phyloP scores from a whole-genome alignment of 148 eudicot species.

The Fagopyrum homotropicum region DNA sequence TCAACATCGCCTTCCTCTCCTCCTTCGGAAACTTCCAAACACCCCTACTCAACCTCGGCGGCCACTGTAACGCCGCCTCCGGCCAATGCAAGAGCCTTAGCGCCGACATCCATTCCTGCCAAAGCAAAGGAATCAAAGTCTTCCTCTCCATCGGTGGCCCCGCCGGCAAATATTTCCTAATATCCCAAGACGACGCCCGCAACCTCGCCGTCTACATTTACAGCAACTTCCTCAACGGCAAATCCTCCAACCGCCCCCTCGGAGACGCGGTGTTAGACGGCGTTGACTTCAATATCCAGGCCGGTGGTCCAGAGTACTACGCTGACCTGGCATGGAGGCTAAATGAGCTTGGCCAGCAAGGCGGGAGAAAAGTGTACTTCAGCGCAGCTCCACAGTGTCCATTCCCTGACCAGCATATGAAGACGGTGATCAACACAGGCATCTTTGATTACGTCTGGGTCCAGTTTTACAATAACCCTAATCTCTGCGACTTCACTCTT shows the following conservation, averaged over 20 bases:
- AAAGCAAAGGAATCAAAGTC: slow-evolving; percentile 19
- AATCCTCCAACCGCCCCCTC: slow-evolving; percentile 11
- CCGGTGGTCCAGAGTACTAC: slow-evolving; percentile 16
- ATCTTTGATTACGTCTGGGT: slow-evolving; percentile 27
- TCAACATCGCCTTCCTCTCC: slow-evolving; percentile 53
- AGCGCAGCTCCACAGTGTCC: slow-evolving; percentile 28
- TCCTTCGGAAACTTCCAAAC: slow-evolving; percentile 48
- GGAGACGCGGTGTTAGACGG: slow-evolving; percentile 25
- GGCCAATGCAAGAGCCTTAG: slow-evolving; percentile 22
- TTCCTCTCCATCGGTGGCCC: slow-evolving; percentile 28
- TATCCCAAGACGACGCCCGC: slow-evolving; percentile 19
- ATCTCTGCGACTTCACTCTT: slow-evolving; percentile 1
- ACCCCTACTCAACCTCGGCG: slow-evolving; percentile 65
- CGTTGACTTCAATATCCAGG: slow-evolving; percentile 28
- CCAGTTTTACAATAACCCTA: slow-evolving; percentile 29
- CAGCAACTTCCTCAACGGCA: slow-evolving; percentile 22
- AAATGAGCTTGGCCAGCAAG: slow-evolving; percentile 11
- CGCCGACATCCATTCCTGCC: slow-evolving; percentile 19
- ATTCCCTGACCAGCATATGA: slow-evolving; percentile 18
- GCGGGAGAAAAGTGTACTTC: slow-evolving; percentile 20
- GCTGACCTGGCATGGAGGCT: slow-evolving; percentile 14
- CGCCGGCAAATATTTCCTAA: slow-evolving; percentile 12
- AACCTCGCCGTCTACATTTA: slow-evolving; percentile 20
- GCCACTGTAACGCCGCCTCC: slow-evolving; percentile 52
- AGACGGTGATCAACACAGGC: slow-evolving; percentile 18